These are phyloP conservation scores for Coprinopsis marcescibilis DNA, from an alignment of 768 basidiomycete genomes.

Conservation along the genomic window DNA sequence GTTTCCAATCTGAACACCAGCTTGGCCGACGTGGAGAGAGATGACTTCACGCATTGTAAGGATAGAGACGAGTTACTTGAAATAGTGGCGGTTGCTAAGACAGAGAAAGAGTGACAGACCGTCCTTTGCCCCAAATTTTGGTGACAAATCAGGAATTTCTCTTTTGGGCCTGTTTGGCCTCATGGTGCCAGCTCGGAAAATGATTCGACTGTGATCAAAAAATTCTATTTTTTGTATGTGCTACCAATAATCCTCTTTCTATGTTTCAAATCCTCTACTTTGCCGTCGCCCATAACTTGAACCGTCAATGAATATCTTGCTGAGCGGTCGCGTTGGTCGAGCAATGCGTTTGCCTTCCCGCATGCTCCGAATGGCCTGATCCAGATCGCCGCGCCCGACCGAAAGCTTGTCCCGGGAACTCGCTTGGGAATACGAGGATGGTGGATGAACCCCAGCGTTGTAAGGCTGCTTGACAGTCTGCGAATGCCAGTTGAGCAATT, in stretches of 20 bases:
- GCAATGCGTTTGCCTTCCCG: constrained; percentile 55
- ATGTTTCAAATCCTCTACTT: constrained; percentile 28
- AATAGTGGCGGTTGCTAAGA: background rate
- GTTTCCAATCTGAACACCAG: constrained; percentile 96
- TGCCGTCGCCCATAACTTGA: constrained; percentile 21
- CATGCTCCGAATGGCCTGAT: constrained; percentile 80
- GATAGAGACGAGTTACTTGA: background rate
- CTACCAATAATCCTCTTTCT: background rate
- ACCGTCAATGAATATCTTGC: constrained; percentile 77
- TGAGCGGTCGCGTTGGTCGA: constrained; percentile 50
- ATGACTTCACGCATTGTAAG: constrained; percentile 86
- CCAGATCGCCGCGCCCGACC: constrained; percentile 72
- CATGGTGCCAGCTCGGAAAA: background rate
- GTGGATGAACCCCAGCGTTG: constrained; percentile 20
- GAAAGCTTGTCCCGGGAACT: constrained; percentile 43
- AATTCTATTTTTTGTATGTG: background rate
- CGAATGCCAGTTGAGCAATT: background rate
- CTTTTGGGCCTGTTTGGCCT: background rate
- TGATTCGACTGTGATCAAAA: constrained; percentile 1
- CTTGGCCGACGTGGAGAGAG: constrained; percentile 98
- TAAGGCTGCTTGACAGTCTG: constrained; percentile 39
- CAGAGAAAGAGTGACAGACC: background rate
- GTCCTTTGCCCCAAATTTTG: constrained; percentile 7
- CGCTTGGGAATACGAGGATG: constrained; percentile 25
- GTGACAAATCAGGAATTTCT: background rate